phyloP scores from a whole-genome alignment of 1,284 basidiomycete genomes.

The Microstroma glucosiphilum region DNA sequence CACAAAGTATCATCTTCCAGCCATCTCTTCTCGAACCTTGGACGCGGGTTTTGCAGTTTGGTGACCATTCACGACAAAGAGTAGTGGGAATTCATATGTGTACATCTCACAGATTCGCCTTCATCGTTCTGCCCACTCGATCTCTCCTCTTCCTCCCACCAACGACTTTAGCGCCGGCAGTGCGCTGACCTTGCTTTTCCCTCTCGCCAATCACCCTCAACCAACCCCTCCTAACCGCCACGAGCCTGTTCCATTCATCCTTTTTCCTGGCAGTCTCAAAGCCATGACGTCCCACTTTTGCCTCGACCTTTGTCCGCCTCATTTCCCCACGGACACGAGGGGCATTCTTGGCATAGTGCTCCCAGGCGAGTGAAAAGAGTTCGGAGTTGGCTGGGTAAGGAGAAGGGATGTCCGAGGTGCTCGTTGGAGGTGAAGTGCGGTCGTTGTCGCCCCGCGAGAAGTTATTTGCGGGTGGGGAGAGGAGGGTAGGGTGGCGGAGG shows the following conservation, averaged over 20 bases:
- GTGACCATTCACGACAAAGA: too few relatives aligned
- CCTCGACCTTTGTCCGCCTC: slow-evolving; percentile 34
- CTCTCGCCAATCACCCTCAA: too few relatives aligned
- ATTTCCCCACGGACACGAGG: slow-evolving; percentile 43
- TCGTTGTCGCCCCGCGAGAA: background rate
- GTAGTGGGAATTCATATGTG: too few relatives aligned
- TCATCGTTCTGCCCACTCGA: too few relatives aligned
- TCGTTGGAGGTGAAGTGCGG: slow-evolving; percentile 13
- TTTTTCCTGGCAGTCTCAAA: slow-evolving; percentile 34
- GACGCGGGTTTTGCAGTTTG: too few relatives aligned
- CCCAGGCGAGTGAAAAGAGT: slow-evolving; percentile 47
- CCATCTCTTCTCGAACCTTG: too few relatives aligned
- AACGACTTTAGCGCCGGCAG: too few relatives aligned
- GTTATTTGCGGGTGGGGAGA: slow-evolving; percentile 55
- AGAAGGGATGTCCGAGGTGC: slow-evolving; percentile 42
- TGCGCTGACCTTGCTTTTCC: too few relatives aligned
- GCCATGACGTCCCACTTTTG: slow-evolving; percentile 31
- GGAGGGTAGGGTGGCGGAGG: slow-evolving; percentile 88
- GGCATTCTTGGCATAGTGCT: slow-evolving; percentile 43
- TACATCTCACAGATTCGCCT: too few relatives aligned
- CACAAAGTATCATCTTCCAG: too few relatives aligned
- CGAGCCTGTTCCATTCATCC: slow-evolving; percentile 17
- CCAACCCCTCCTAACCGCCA: slow-evolving; percentile 12
- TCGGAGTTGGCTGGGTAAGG: slow-evolving; percentile 45
- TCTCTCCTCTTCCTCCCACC: too few relatives aligned